Conservation (phyloP, 2,329 filamentous ascomycete genomes). For the Cladosporium oxysporum region DNA sequence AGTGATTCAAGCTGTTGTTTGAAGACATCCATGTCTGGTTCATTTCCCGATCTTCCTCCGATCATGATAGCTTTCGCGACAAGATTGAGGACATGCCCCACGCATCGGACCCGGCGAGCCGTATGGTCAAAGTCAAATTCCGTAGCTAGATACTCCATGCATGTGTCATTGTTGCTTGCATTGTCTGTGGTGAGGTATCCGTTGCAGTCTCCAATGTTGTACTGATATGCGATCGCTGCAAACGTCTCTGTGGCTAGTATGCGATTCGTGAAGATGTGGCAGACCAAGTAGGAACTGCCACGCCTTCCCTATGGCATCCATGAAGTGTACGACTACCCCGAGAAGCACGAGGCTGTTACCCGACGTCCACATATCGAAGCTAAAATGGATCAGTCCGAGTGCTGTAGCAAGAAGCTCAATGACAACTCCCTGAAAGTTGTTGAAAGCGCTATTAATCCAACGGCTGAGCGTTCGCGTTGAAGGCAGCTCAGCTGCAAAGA, state of each 20-base stretch:
- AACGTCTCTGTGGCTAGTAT: background rate
- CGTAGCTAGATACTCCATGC: too few relatives aligned
- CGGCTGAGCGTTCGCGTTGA: conserved; percentile 11
- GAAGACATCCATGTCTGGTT: too few relatives aligned
- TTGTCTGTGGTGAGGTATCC: too few relatives aligned
- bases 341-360: conserved; percentile 22
- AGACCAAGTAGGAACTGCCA: conserved; percentile 21
- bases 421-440: conserved; percentile 11
- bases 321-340: conserved; percentile 24
- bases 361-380: conserved; percentile 29
- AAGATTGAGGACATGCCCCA: too few relatives aligned
- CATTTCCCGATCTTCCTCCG: too few relatives aligned
- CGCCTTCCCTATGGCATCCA: conserved; percentile 19
- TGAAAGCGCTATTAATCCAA: conserved; percentile 12
- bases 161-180: too few relatives aligned
- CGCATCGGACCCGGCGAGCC: too few relatives aligned
- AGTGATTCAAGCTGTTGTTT: too few relatives aligned
- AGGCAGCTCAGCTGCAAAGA: conserved; percentile 13
- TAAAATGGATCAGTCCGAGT: conserved; percentile 19
- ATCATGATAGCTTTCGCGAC: too few relatives aligned
- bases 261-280: conserved; percentile 18
- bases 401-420: conserved; percentile 7
- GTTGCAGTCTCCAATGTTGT: too few relatives aligned
- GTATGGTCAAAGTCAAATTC: too few relatives aligned
- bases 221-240: too few relatives aligned